Base-by-base conservation (phyloP, 257 asterid genomes). In the Gardenia jasminoides region DNA sequence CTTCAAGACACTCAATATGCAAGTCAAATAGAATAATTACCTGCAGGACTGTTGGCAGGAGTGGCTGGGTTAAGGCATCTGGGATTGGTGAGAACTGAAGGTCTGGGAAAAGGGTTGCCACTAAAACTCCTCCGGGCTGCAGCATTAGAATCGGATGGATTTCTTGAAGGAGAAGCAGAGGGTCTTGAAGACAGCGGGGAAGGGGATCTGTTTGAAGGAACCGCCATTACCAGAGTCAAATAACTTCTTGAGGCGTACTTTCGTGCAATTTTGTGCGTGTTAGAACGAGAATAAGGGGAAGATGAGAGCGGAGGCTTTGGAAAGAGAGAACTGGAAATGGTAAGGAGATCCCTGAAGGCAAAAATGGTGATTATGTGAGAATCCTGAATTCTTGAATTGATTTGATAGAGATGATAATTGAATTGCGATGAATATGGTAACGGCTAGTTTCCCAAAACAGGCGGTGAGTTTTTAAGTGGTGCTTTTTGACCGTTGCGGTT, bases 11-110 rank as follows among this genome's bases (percentile, higher is more conserved):
- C 31, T 4, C 16, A 48, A 48, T 11, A 11, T 11, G 15, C 15
- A 48, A 12, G 19, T 11, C 19, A 48, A 11, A 13, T n/a, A 59
- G 73, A 5, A 74, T 13, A 70, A 68, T 16, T 58, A 92, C 98
- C 97, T 80, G 97, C 87, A 59, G 97, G 98, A 82, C 95, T 92
- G 56, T 91, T 94, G 6, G 92, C 93, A 65, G 97, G 97, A 10
- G 98, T 91, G 10, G n/a, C 64, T 9, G 97, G 94, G 62, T 83
- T 89, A 24, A 89, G 70, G 59, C 92, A 80, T 56, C 88, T 87
- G 8, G 88, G 86, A 75, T 87, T 91, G 0, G 91, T 76, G 79
- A 89, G 88, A 80, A 76, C 58, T 10, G 89, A 87, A 78, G 98
- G 97, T 76, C 85, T 83, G 47, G 86, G 31, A 65, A 66, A 80